phyloP scores from a whole-genome alignment of 1,284 basidiomycete species.

The Cronartium ribicola region DNA sequence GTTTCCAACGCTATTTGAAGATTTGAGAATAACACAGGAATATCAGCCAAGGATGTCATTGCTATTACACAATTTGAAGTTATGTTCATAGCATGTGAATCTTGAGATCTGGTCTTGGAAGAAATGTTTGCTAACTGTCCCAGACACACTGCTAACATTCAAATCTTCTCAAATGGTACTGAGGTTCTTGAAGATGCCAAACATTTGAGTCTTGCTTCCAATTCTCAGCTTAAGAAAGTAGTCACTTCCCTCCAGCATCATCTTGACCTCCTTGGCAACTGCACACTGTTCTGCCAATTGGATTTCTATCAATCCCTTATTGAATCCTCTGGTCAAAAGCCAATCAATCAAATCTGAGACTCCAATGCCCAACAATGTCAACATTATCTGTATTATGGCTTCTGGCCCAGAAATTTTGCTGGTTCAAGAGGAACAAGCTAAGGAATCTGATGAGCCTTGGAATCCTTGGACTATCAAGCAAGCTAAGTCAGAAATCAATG shows the following conservation, averaged over 20 bases:
- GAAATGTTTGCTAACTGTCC: background rate
- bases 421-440: background rate
- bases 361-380: background rate
- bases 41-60: background rate
- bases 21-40: background rate
- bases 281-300: background rate
- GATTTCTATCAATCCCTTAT: background rate
- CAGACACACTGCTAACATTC: background rate
- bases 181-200: background rate
- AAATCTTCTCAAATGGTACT: background rate
- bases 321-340: background rate
- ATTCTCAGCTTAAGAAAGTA: background rate
- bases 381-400: background rate
- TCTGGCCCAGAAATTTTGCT: background rate
- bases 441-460: slow-evolving; percentile 1
- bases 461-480: background rate
- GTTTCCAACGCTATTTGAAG: background rate
- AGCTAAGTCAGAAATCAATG: background rate
- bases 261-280: background rate
- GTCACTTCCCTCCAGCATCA: background rate
- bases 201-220: background rate
- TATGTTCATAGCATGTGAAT: background rate
- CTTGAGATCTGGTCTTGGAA: background rate
- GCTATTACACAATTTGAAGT: background rate
- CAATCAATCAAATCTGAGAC: background rate